Evolutionary conservation across 331 rosid genomes (phyloP).

Genomic region (Quercus phellos): DNA sequence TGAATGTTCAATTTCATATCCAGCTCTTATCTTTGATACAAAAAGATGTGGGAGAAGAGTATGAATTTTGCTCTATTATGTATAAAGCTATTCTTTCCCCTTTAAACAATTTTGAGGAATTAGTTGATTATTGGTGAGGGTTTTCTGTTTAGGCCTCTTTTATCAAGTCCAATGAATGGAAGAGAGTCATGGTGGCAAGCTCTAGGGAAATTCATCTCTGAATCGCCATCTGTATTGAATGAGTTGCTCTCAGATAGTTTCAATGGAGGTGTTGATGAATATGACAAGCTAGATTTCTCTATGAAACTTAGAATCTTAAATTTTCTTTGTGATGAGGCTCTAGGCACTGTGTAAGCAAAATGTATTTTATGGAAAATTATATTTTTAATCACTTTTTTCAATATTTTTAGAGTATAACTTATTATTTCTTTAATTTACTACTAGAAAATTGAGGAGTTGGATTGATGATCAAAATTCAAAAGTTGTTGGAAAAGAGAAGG

Average conservation of each 20-base stretch:
- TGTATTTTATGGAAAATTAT: neutral
- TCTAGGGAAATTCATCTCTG: constrained; percentile 42
- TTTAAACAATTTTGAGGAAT: neutral
- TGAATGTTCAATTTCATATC: constrained; percentile 42
- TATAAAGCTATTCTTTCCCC: neutral
- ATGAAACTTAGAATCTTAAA: constrained; percentile 53
- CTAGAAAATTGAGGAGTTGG: constrained; percentile 58
- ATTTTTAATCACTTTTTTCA: neutral
- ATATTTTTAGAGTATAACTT: constrained; percentile 10
- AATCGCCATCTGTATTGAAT: constrained; percentile 33
- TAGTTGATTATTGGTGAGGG: neutral
- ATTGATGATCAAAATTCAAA: constrained; percentile 50
- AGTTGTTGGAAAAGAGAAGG: constrained; percentile 33
- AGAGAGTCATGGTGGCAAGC: constrained; percentile 59
- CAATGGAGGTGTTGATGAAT: constrained; percentile 30
- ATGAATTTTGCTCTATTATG: constrained; percentile 14
- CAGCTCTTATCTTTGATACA: constrained; percentile 51
- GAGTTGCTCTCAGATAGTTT: constrained; percentile 45
- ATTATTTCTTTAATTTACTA: constrained; percentile 12
- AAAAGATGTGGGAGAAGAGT: constrained; percentile 49
- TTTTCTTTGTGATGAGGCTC: constrained; percentile 79
- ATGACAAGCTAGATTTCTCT: constrained; percentile 47
- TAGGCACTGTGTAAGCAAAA: constrained; percentile 55
- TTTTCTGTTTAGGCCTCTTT: constrained; percentile 38
- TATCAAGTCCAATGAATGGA: constrained; percentile 25